Base-by-base conservation (phyloP, 2,329 filamentous ascomycete species). In the Penicillium verrucosum region DNA sequence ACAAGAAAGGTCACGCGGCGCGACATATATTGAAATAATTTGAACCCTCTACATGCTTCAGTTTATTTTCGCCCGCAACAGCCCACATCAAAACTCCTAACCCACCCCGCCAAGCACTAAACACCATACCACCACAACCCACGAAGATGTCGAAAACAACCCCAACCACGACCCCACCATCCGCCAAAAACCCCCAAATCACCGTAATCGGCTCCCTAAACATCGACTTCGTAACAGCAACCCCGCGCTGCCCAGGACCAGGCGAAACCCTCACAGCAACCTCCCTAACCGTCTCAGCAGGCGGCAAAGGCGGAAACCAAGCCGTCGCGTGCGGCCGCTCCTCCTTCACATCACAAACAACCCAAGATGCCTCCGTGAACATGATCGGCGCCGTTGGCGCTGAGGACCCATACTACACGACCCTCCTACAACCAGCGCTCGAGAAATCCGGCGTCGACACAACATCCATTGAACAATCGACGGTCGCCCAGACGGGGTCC, bases 171-270 rank as follows among this genome's bases (percentile, higher is more conserved):
- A 29, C 42, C 42, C 43, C 29, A 10, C 29, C 18, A 25, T 42
- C 37, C 9, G 1, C 29, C 11, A n/a, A 8, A 25, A 34, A 18
- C 40, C 21, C 58, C 57, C 58, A 60, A 37, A 92, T 96, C 73
- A 86, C 86, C 62, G 83, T 96, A 60, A 85, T 96, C 60, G 92
- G 92, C 63, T 96, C 91, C 25, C 84, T 96, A 58, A 96, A 96
- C 77, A 89, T 90, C 72, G 92, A 96, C 77, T 85, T 96, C 49
- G 89, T 95, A 56, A 90, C 89, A 49, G 85, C 89, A 66, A 92
- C 92, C 23, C 80, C 89, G 5, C 89, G 92, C 63, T 83, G 94
- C 56, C 92, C 92, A 1, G 77, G 81, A 1, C 86, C 87, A 0
- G 92, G 92, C 60, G 92, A 96, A 77, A 96, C 92, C 1, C 80